These are phyloP conservation scores for Biancaea sappan DNA, from an alignment of 306 rosid genomes.

Conservation along the genomic window DNA sequence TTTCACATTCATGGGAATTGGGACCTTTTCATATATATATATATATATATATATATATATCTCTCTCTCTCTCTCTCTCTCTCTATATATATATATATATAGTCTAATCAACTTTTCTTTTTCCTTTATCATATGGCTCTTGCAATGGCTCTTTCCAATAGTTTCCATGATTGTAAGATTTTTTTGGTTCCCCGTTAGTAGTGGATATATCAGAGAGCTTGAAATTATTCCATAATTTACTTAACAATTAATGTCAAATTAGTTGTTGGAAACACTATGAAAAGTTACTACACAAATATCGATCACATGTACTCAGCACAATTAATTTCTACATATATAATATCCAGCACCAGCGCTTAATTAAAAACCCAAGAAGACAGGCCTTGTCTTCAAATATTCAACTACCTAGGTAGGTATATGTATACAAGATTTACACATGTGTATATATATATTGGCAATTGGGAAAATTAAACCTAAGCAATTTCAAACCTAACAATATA, in stretches of 20 bases:
- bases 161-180: constrained; percentile 1
- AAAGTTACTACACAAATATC: neutral
- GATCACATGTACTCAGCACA: constrained; percentile 11
- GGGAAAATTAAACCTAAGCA: too few species aligned
- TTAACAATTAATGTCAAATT: constrained; percentile 14
- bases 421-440: constrained; percentile 33
- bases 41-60: too few species aligned
- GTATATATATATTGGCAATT: too few species aligned
- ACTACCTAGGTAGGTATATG: constrained; percentile 32
- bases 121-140: neutral
- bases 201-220: neutral
- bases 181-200: constrained; percentile 22
- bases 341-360: constrained; percentile 21
- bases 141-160: constrained; percentile 2
- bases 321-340: neutral
- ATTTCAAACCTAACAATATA: too few species aligned
- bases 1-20: constrained; percentile 44
- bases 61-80: too few species aligned
- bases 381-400: constrained; percentile 2
- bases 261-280: constrained; percentile 21
- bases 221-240: constrained; percentile 23
- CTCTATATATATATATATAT: too few species aligned
- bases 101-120: constrained; percentile 23
- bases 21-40: constrained; percentile 34
- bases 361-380: constrained; percentile 22